Percentiles rank a stretch among this genome's conserved stretches.
Evolutionary conservation across 805 yeast species (phyloP).

Genomic region (Priceomyces medius): DNA sequence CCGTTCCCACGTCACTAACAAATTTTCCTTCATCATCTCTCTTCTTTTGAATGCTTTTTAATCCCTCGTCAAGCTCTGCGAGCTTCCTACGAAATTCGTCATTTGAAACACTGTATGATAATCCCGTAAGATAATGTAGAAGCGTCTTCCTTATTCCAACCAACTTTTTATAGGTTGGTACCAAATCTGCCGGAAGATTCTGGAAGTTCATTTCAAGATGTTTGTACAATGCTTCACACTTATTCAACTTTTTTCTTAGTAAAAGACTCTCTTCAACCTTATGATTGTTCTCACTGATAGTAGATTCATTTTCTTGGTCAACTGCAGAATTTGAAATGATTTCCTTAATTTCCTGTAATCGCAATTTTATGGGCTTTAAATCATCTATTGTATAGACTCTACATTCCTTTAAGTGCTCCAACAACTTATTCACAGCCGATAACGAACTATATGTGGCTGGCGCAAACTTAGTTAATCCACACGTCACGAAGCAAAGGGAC

Average conservation of each 20-base stretch:
- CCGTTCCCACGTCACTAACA: conserved; percentile 19
- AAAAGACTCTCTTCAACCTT: conserved; percentile 58
- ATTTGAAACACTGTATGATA: conserved; percentile 6
- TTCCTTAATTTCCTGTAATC: conserved; percentile 66
- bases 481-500: conserved; percentile 84
- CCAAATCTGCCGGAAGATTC: conserved; percentile 40
- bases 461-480: conserved; percentile 85
- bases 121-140: conserved; percentile 35
- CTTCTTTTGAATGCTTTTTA: conserved; percentile 29
- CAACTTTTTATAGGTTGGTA: conserved; percentile 53
- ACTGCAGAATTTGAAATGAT: conserved; percentile 50
- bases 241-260: conserved; percentile 62
- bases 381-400: conserved; percentile 84
- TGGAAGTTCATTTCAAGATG: conserved; percentile 53
- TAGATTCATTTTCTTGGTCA: conserved; percentile 14
- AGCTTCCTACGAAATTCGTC: conserved; percentile 14
- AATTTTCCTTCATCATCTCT: conserved; percentile 62
- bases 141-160: conserved; percentile 63
- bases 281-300: conserved; percentile 21
- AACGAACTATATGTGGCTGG: conserved; percentile 93
- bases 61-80: conserved; percentile 19
- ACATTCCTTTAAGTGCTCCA: conserved; percentile 79
- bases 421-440: conserved; percentile 78
- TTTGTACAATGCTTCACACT: conserved; percentile 58
- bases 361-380: conserved; percentile 68